These are phyloP conservation scores for Daldinia caldariorum DNA, from an alignment of 495 filamentous ascomycete species.

Conservation along the genomic window DNA sequence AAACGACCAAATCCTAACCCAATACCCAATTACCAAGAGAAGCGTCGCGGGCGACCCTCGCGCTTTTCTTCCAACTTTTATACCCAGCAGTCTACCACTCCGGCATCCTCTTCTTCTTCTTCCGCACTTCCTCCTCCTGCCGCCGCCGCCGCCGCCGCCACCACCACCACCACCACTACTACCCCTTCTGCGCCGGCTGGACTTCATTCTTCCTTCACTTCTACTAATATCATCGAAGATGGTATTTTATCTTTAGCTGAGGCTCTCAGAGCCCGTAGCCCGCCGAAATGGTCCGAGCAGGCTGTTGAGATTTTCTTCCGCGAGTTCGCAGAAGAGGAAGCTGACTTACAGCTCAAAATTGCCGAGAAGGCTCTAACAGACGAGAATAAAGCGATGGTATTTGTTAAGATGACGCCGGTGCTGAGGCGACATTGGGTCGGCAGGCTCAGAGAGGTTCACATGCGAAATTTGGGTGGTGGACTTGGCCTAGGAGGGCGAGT, in stretches of 20 bases:
- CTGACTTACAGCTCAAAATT: constrained; percentile 62
- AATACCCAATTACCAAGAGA: constrained; percentile 46
- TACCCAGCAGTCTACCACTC: constrained; percentile 33
- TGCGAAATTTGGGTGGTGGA: constrained; percentile 48
- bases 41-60: constrained; percentile 55
- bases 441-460: constrained; percentile 57
- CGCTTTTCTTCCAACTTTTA: constrained; percentile 48
- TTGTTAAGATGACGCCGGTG: constrained; percentile 60
- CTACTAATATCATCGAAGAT: constrained; percentile 41
- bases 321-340: constrained; percentile 59
- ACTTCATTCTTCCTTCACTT: constrained; percentile 16
- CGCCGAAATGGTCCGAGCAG: constrained; percentile 57
- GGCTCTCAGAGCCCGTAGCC: constrained; percentile 44
- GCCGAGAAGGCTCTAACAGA: constrained; percentile 62
- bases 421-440: constrained; percentile 60
- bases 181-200: constrained; percentile 17
- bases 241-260: constrained; percentile 49
- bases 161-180: background rate
- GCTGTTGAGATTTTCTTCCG: constrained; percentile 61
- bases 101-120: constrained; percentile 22
- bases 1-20: constrained; percentile 43
- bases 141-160: background rate
- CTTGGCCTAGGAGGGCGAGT: constrained; percentile 44
- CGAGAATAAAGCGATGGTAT: constrained; percentile 63
- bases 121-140: constrained; percentile 2